Conservation (phyloP, 2,329 filamentous ascomycete genomes). For the Monosporascus sp. region DNA sequence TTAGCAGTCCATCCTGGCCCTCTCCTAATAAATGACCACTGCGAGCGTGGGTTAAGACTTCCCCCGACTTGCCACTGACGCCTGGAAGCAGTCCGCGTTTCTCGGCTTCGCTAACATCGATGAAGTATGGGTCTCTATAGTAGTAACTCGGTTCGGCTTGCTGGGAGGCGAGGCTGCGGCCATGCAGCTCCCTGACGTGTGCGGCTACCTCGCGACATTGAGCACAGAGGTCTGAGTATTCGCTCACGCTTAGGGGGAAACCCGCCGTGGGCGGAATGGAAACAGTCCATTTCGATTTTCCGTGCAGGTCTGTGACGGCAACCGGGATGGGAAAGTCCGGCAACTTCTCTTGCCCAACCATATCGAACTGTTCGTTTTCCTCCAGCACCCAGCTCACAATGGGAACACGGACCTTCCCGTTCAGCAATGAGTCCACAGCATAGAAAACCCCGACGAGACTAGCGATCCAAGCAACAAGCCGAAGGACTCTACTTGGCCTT, state of each 20-base stretch:
- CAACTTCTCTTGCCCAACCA: constrained; percentile 60
- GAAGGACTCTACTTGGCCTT: constrained; percentile 52
- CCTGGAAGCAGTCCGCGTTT: constrained; percentile 54
- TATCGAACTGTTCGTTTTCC: constrained; percentile 52
- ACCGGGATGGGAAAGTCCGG: constrained; percentile 70
- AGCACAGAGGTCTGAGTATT: constrained; percentile 65
- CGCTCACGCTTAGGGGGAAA: constrained; percentile 61
- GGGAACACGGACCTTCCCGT: constrained; percentile 23
- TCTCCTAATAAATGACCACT: constrained; percentile 41
- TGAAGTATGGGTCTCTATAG: constrained; percentile 59
- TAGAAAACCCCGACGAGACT: constrained; percentile 48
- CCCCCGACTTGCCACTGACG: constrained; percentile 32
- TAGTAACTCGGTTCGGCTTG: constrained; percentile 49
- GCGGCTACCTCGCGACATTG: constrained; percentile 61
- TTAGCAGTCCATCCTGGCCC: constrained; percentile 35
- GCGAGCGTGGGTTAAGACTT: constrained; percentile 26
- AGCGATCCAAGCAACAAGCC: constrained; percentile 48
- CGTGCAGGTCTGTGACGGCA: constrained; percentile 59
- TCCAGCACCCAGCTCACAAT: constrained; percentile 34
- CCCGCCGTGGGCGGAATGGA: constrained; percentile 62
- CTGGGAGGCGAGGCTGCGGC: constrained; percentile 35
- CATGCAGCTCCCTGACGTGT: constrained; percentile 47
- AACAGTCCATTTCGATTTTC: constrained; percentile 70
- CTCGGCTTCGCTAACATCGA: constrained; percentile 71
- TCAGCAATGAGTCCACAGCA: constrained; percentile 31